Evolutionary conservation across 2,329 filamentous ascomycete species (phyloP).

Genomic region (Botrytis hyacinthi): DNA sequence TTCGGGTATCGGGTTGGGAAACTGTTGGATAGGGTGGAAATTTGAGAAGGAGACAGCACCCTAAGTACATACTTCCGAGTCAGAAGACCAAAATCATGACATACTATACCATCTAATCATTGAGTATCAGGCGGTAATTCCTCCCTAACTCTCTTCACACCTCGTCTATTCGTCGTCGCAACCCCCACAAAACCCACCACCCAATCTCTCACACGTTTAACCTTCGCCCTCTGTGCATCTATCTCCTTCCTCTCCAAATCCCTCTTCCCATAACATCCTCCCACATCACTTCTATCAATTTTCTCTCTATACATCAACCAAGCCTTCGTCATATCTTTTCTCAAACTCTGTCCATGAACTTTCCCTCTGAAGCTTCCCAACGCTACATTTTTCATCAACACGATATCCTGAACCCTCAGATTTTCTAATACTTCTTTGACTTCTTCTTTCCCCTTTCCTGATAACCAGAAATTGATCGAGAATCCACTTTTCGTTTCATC

Average conservation of each 20-base stretch:
- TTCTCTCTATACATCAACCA: conserved; percentile 61
- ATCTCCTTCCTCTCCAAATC: conserved; percentile 42
- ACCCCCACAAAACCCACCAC: conserved; percentile 64
- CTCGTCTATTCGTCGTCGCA: conserved; percentile 5
- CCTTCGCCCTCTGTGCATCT: conserved; percentile 59
- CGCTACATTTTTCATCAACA: conserved; percentile 77
- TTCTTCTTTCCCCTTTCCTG: conserved; percentile 37
- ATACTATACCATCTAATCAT: conserved; percentile 7
- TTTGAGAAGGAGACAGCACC: not conserved
- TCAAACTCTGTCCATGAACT: conserved; percentile 82
- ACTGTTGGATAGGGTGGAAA: not conserved
- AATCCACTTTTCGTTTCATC: conserved; percentile 84
- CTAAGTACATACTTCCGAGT: not conserved
- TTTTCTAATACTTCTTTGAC: conserved; percentile 39
- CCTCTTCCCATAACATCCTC: conserved; percentile 55
- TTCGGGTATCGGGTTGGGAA: not conserved
- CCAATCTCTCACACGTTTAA: conserved; percentile 71
- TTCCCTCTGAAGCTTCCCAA: conserved; percentile 70
- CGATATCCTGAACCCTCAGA: conserved; percentile 69
- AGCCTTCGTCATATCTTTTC: conserved; percentile 66
- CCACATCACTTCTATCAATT: conserved; percentile 50
- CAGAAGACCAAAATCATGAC: not conserved
- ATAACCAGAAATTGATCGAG: conserved; percentile 80
- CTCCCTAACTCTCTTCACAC: conserved; percentile 10
- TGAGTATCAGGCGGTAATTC: conserved; percentile 30